A percentile compares a stretch with the other conserved stretches of the same genome.
phyloP scores from a whole-genome alignment of 306 rosid genomes.

The Corylus heterophylla region DNA sequence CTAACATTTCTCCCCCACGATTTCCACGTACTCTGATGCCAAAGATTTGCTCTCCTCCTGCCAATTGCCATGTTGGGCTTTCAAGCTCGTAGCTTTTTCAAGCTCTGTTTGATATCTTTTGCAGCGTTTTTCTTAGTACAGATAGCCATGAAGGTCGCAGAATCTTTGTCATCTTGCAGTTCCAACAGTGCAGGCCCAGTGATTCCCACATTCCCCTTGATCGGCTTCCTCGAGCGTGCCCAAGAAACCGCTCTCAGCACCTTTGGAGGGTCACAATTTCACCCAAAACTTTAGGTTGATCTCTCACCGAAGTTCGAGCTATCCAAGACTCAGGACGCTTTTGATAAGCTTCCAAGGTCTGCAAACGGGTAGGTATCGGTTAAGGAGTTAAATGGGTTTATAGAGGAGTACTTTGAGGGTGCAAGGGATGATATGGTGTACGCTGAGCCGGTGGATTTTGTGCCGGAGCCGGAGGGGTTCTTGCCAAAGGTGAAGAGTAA shows the following conservation, averaged over 20 bases:
- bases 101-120: background rate
- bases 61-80: background rate
- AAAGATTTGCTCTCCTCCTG: background rate
- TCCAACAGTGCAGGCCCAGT: slow-evolving; percentile 22
- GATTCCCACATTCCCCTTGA: slow-evolving; percentile 48
- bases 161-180: slow-evolving; percentile 13
- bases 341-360: slow-evolving; percentile 40
- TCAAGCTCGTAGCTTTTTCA: background rate
- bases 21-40: background rate
- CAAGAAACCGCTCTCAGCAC: slow-evolving; percentile 55
- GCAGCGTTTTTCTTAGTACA: background rate
- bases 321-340: slow-evolving; percentile 41
- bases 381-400: slow-evolving; percentile 35
- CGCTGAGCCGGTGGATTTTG: slow-evolving; percentile 58
- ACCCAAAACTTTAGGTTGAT: slow-evolving; percentile 77
- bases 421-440: slow-evolving; percentile 74
- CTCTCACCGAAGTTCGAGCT: slow-evolving; percentile 54
- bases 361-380: slow-evolving; percentile 40
- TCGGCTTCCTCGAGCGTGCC: slow-evolving; percentile 56
- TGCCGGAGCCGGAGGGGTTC: slow-evolving; percentile 56
- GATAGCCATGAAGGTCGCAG: slow-evolving; percentile 8
- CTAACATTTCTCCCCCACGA: background rate
- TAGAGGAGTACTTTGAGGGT: slow-evolving; percentile 39
- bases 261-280: slow-evolving; percentile 44
- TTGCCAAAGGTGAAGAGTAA: slow-evolving; percentile 60